Percentiles rank a stretch among this genome's conserved stretches.
Evolutionary conservation across 1,284 basidiomycete species (phyloP).

Genomic region (Ceratobasidium sp.): DNA sequence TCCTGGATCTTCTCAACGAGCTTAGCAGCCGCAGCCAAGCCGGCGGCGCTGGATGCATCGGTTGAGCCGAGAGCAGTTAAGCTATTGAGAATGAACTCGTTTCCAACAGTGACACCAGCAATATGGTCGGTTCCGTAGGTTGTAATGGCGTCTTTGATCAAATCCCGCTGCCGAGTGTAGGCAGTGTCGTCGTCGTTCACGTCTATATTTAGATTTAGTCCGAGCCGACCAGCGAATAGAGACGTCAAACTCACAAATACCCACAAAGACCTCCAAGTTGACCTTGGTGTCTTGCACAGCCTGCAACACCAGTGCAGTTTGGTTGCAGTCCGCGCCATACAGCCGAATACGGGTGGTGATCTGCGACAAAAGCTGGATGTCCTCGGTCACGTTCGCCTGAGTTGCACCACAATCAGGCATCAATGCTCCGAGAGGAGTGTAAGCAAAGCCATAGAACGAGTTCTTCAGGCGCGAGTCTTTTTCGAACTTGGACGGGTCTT

Average conservation of each 20-base stretch:
- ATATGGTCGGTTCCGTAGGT: conserved; percentile 84
- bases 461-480: conserved; percentile 70
- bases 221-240: no score
- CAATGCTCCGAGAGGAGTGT: conserved; percentile 70
- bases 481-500: conserved; percentile 71
- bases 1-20: conserved; percentile 76
- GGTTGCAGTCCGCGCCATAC: conserved; percentile 63
- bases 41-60: conserved; percentile 65
- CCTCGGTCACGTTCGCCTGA: conserved; percentile 57
- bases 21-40: conserved; percentile 56
- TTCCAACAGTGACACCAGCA: conserved; percentile 73
- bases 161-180: conserved; percentile 77
- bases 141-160: conserved; percentile 72
- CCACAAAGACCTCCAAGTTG: conserved; percentile 87
- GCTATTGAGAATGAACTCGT: conserved; percentile 51
- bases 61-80: conserved; percentile 44
- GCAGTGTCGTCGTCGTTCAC: conserved; percentile 71
- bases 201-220: conserved; percentile 48
- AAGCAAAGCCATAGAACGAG: conserved; percentile 78
- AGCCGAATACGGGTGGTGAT: conserved; percentile 66
- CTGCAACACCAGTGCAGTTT: conserved; percentile 61
- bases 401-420: conserved; percentile 56
- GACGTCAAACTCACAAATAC: conserved; percentile 69
- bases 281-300: conserved; percentile 91
- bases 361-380: conserved; percentile 67